A percentile compares a stretch with the other conserved stretches of the same genome.
Conservation (phyloP, 179 eudicot species). For the Nepenthes alata region DNA sequence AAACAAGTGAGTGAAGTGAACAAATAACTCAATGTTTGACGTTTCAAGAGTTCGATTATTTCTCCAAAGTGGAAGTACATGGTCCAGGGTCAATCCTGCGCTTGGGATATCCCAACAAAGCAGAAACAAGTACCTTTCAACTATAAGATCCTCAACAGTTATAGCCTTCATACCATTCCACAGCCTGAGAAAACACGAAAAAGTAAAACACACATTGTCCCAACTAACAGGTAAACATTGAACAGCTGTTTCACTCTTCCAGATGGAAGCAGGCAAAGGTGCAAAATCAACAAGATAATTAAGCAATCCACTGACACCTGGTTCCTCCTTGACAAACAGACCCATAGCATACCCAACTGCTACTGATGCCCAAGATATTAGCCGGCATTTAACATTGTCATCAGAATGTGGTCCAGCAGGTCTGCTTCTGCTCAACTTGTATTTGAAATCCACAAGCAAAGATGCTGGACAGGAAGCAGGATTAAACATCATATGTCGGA, state of each 20-base stretch:
- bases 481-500: constrained; percentile 77
- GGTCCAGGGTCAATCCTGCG: constrained; percentile 27
- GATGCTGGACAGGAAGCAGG: constrained; percentile 69
- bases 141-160: constrained; percentile 58
- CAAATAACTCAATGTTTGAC: constrained; percentile 42
- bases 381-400: constrained; percentile 22
- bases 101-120: constrained; percentile 88
- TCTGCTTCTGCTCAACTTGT: constrained; percentile 50
- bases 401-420: constrained; percentile 23
- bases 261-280: constrained; percentile 45
- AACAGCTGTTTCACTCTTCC: constrained; percentile 22
- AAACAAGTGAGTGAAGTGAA: constrained; percentile 47
- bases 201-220: constrained; percentile 43
- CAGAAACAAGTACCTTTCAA: constrained; percentile 77
- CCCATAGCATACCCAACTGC: constrained; percentile 39
- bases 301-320: constrained; percentile 33
- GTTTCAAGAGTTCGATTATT: constrained; percentile 27
- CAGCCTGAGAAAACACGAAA: constrained; percentile 43
- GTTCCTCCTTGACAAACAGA: constrained; percentile 30
- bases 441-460: constrained; percentile 64
- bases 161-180: constrained; percentile 71
- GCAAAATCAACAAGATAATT: constrained; percentile 74
- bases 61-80: constrained; percentile 21
- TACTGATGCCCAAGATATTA: constrained; percentile 52
- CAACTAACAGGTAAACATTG: constrained; percentile 30